Evolutionary conservation across 2,329 filamentous ascomycete species (phyloP).

Genomic region (Aureobasidium sp.): DNA sequence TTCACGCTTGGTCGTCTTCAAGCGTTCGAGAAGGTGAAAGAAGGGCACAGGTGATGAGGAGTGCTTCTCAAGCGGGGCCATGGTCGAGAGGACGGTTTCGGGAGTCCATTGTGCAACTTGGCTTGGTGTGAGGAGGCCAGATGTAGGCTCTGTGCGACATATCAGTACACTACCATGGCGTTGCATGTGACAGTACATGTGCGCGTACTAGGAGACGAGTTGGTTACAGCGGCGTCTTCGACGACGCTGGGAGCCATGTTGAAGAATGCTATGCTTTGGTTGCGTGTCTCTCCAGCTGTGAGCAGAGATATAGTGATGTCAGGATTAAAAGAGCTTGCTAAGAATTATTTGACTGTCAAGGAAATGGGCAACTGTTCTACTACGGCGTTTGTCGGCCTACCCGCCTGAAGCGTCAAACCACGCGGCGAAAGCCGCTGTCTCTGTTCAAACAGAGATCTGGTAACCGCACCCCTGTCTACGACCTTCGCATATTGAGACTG

Average conservation of each 20-base stretch:
- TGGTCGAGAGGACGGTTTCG: conserved; percentile 52
- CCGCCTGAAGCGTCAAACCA: background rate
- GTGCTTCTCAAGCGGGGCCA: conserved; percentile 51
- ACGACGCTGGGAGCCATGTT: conserved; percentile 21
- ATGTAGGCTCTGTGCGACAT: conserved; percentile 25
- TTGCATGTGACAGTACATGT: background rate
- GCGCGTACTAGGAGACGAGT: conserved; percentile 31
- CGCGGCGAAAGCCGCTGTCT: background rate
- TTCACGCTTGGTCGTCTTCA: conserved; percentile 95
- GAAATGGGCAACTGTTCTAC: background rate
- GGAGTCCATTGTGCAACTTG: conserved; percentile 36
- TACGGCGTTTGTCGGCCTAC: background rate
- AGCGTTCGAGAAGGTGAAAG: conserved; percentile 86
- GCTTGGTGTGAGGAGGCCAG: conserved; percentile 28
- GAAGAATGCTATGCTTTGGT: background rate
- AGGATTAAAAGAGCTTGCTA: background rate
- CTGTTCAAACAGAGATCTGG: background rate
- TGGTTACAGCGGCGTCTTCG: conserved; percentile 37
- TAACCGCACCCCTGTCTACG: background rate
- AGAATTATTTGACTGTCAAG: background rate
- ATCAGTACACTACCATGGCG: conserved; percentile 1
- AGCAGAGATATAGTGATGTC: background rate
- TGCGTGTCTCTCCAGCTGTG: too few species aligned
- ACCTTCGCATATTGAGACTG: too few species aligned
- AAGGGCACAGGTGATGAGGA: conserved; percentile 75